phyloP scores from a whole-genome alignment of 1,139 yeast genomes.

The Sugiyamaella sp. region DNA sequence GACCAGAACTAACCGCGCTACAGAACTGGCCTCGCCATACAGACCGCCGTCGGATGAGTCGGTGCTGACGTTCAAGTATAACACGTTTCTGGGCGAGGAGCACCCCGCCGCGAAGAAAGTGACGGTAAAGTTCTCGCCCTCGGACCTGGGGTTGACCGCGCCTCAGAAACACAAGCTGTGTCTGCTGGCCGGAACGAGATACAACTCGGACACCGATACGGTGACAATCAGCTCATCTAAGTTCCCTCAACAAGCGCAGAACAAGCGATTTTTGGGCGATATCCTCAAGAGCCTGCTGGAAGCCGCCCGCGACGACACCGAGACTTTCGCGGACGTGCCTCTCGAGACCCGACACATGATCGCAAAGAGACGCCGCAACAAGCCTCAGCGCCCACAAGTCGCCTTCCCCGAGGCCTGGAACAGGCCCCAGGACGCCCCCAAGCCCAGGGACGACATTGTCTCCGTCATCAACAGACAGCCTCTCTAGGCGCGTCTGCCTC shows the following conservation, averaged over 20 bases:
- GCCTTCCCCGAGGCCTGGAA: slow-evolving; percentile 85
- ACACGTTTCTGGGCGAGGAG: slow-evolving; percentile 72
- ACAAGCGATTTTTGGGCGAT: slow-evolving; percentile 72
- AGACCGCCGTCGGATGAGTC: slow-evolving; percentile 48
- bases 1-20: not conserved
- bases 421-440: slow-evolving; percentile 53
- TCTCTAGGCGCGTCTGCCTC: not conserved
- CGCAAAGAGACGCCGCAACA: slow-evolving; percentile 48
- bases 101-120: slow-evolving; percentile 77
- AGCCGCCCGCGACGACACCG: slow-evolving; percentile 68
- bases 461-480: slow-evolving; percentile 22
- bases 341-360: slow-evolving; percentile 72
- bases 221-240: slow-evolving; percentile 65
- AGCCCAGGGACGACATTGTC: slow-evolving; percentile 30
- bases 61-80: slow-evolving; percentile 68
- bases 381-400: slow-evolving; percentile 38
- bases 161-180: slow-evolving; percentile 72
- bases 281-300: slow-evolving; percentile 60
- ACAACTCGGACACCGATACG: slow-evolving; percentile 59
- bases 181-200: slow-evolving; percentile 77
- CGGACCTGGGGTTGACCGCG: slow-evolving; percentile 54
- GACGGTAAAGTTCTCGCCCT: slow-evolving; percentile 56
- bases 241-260: slow-evolving; percentile 80
- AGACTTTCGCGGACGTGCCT: slow-evolving; percentile 74
- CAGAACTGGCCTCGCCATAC: slow-evolving; percentile 39